Evolutionary conservation across 805 yeast species (phyloP).

Genomic region (Danielozyma ontarioensis): DNA sequence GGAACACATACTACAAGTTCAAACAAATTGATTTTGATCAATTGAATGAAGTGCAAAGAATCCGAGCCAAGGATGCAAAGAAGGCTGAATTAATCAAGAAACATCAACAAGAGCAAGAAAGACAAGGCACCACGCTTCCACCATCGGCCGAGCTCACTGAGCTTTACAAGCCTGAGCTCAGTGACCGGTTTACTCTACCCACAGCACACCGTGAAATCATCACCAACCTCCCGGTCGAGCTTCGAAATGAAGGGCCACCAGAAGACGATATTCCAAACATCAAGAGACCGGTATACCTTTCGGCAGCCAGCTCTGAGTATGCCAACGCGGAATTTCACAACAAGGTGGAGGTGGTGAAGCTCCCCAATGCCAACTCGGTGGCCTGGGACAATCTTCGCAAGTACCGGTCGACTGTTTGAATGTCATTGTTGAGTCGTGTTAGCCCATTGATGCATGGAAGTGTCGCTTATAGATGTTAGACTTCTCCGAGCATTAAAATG

Average conservation of each 20-base stretch:
- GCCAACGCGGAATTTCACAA: conserved; percentile 29
- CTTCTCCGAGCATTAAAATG: not conserved
- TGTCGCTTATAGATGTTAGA: not conserved
- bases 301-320: conserved; percentile 24
- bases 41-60: conserved; percentile 13
- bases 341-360: conserved; percentile 34
- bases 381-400: conserved; percentile 42
- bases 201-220: conserved; percentile 27
- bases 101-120: conserved; percentile 6
- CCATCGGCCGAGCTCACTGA: conserved; percentile 9
- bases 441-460: conserved; percentile 1
- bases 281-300: conserved; percentile 31
- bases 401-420: conserved; percentile 10
- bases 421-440: too few species aligned
- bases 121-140: conserved; percentile 3
- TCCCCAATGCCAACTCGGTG: conserved; percentile 38
- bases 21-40: conserved; percentile 37
- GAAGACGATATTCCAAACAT: conserved; percentile 13
- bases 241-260: conserved; percentile 23
- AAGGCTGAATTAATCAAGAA: conserved; percentile 8
- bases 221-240: conserved; percentile 27
- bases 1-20: conserved; percentile 35
- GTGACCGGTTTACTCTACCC: conserved; percentile 29
- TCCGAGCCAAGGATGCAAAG: conserved; percentile 9
- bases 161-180: conserved; percentile 9